Base-by-base conservation (phyloP, 257 asterid species). In the Linaria vulgaris region DNA sequence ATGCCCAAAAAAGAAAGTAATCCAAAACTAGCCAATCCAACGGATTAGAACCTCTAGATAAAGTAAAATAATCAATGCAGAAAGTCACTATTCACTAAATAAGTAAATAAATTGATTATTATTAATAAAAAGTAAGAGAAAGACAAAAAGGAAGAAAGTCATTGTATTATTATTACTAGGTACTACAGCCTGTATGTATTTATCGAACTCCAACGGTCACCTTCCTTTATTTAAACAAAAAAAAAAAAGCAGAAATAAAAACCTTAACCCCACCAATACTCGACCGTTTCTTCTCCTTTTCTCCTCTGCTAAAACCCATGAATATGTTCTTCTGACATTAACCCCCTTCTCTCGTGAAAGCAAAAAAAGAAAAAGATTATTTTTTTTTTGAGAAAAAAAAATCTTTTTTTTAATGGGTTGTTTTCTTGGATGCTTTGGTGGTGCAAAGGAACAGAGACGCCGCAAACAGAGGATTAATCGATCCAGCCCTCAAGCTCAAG, bases 381-480 rank as follows among this genome's bases (percentile, higher is more conserved):
- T 27, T 27, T 27, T 27, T 6, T 27, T 6, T 27, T 27, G 34
- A 27, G 34, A 27, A 27, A 27, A 27, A 27, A 27, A 3, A 27
- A 27, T 27, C 6, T 27, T 27, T 27, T 27, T 6, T 6, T 27
- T 17, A 56, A 75, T 75, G 80, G 80, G 73, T 30, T 75, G 80
- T 66, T 70, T 75, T 75, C 73, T 75, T 57, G 76, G 76, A 12
- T 75, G 74, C 52, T 66, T 75, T 49, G 67, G 64, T 41, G 73
- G 70, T 23, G 50, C 55, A 4, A 70, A 66, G 30, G 66, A 75
- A 55, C 56, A 38, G 1, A 66, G 22, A 25, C 66, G 70, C 25
- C 48, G 65, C 12, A 66, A 60, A 48, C 58, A 34, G 30, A 66
- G 67, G 63, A 31, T 12, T 27, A 61, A 38, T 11, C 69, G 72